Conservation (phyloP, 192 early-diverging fungal species). For the Coemansia sp. region DNA sequence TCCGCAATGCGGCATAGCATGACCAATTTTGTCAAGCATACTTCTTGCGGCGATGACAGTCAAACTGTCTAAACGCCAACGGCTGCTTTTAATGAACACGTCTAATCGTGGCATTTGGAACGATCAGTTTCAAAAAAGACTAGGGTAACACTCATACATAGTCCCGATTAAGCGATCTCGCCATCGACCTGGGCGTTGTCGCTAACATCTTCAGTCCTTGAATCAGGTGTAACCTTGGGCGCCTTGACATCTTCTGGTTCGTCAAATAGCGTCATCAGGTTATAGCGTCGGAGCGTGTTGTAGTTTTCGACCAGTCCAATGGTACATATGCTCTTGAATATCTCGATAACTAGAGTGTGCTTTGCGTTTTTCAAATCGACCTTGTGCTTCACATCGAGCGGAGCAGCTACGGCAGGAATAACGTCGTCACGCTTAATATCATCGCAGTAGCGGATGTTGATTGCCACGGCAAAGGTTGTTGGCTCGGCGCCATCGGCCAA, state of each 20-base stretch:
- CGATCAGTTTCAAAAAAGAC: neutral
- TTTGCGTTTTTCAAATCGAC: conserved; percentile 52
- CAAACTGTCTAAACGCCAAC: neutral
- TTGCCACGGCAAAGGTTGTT: conserved; percentile 49
- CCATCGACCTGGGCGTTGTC: neutral
- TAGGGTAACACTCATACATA: neutral
- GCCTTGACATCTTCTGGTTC: conserved; percentile 8
- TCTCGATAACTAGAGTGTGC: conserved; percentile 50
- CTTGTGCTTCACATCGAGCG: conserved; percentile 51
- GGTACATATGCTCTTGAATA: conserved; percentile 52
- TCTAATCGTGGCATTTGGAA: neutral
- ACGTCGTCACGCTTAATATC: conserved; percentile 47
- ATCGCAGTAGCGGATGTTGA: conserved; percentile 54
- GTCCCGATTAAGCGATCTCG: neutral
- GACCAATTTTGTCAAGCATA: neutral
- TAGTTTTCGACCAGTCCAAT: conserved; percentile 50
- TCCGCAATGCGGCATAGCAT: neutral
- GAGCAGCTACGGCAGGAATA: conserved; percentile 50
- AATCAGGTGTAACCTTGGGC: neutral
- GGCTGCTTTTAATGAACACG: neutral
- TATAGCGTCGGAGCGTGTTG: conserved; percentile 38
- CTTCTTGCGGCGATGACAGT: neutral
- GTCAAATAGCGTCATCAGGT: conserved; percentile 51
- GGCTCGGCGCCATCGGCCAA: conserved; percentile 51
- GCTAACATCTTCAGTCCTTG: neutral